Conservation (phyloP, 257 asterid species). For the Solanum neorickii region DNA sequence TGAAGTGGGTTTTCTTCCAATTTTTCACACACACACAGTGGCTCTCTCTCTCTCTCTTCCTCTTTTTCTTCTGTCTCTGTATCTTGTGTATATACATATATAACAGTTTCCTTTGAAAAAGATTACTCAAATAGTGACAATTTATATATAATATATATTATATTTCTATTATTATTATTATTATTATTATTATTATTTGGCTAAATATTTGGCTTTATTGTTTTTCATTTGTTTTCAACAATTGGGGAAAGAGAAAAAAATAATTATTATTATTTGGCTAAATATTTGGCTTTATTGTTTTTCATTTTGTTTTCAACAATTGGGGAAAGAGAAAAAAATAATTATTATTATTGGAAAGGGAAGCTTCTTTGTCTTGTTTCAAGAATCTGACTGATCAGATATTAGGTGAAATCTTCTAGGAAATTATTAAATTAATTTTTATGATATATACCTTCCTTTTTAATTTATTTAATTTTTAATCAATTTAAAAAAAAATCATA, state of each 20-base stretch:
- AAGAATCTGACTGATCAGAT: constrained; percentile 31
- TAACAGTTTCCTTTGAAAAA: neutral
- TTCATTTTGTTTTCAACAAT: neutral
- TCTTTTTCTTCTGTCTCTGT: constrained; percentile 29
- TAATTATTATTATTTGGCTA: neutral
- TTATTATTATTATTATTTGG: neutral
- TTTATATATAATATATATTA: neutral
- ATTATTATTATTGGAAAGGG: constrained; percentile 6
- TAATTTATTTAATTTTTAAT: neutral
- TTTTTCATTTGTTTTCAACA: neutral
- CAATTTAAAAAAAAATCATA: too few species aligned
- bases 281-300: too few species aligned
- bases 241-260: neutral
- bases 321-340: neutral
- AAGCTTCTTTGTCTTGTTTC: constrained; percentile 38
- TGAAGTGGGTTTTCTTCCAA: neutral
- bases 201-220: too few species aligned
- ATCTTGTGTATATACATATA: constrained; percentile 6
- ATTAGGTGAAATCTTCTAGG: constrained; percentile 31
- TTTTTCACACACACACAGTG: neutral
- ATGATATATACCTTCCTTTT: neutral
- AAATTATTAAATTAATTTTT: constrained; percentile 5
- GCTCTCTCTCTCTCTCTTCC: neutral
- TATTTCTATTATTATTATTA: neutral
- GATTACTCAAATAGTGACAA: neutral